Evolutionary conservation across 441 rosid species (phyloP), one percentile per base, ranked within the genome.

Genomic region (Bruguiera hainesii): DNA sequence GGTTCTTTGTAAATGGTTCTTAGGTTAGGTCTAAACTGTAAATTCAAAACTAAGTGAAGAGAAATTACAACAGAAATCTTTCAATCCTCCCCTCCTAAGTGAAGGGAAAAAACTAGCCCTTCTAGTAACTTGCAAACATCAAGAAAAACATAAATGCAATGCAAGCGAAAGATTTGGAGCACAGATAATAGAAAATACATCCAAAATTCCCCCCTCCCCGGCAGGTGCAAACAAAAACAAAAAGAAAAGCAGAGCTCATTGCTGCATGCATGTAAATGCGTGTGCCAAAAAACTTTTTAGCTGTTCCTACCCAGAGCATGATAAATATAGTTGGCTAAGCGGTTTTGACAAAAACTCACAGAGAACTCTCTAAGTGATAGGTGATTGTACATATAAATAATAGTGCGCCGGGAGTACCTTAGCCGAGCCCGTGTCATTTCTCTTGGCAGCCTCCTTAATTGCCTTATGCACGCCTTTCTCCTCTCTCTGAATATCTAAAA

Each of bases 361-460:
- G 11, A 7, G 21, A 6, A 57, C 21, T 57, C 5, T 56, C 29
- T 0, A 4, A 56, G 30, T 57, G 7, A 19, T 6, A 26, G n/a
- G n/a, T 30, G 23, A 31, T 16, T 10, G 42, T 16, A 58, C 35
- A 21, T 58, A 4, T 33, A 33, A 33, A n/a, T 19, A 37, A 39
- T 35, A 61, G 23, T 11, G n/a, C n/a, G 13, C 11, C 11, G 19
- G 20, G 30, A 37, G 53, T 66, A 87, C 95, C 95, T 90, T 90
- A 9, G 97, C 97, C 19, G 97, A 90, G 61, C 78, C 87, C 79
- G 88, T 79, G 85, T 87, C 97, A 62, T 88, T 90, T 29, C 97
- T 74, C 82, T 87, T 88, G 21, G 93, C 95, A 66, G 95, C 89
- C 26, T 88, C 97, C 73, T 73, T 87, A 31, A 90, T 90, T 69